phyloP scores from a whole-genome alignment of 169 alveolate genomes.

The Plasmodium billcollinsi region DNA sequence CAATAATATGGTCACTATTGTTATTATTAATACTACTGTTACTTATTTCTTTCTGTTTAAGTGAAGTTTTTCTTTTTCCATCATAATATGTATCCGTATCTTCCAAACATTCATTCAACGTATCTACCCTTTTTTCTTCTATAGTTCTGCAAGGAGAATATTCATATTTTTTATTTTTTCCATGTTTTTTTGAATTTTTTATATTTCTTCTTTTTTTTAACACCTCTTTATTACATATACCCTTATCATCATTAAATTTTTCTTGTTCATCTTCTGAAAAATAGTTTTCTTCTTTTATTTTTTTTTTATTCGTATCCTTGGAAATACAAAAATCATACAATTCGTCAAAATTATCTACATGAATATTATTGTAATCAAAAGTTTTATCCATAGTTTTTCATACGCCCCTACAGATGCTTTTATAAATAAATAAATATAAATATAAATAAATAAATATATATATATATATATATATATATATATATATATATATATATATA shows the following conservation, averaged over 20 bases:
- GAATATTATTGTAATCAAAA: slow-evolving; percentile 31
- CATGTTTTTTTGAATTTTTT: not conserved
- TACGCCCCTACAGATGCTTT: too few relatives aligned
- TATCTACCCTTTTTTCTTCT: slow-evolving; percentile 2
- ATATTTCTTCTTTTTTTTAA: not conserved
- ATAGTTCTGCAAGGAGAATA: not conserved
- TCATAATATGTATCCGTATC: not conserved
- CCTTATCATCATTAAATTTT: slow-evolving; percentile 6
- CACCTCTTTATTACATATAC: not conserved
- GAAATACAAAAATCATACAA: slow-evolving; percentile 19
- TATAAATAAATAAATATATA: too few relatives aligned
- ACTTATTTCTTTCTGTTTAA: not conserved
- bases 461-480: too few relatives aligned
- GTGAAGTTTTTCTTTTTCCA: not conserved
- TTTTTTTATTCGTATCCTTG: slow-evolving; percentile 19
- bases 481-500: too few relatives aligned
- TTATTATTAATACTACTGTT: not conserved
- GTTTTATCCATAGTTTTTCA: slow-evolving; percentile 30
- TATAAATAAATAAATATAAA: too few relatives aligned
- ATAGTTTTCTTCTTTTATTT: slow-evolving; percentile 4
- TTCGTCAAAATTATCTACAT: slow-evolving; percentile 44
- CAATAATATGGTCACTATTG: not conserved
- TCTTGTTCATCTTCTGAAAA: slow-evolving; percentile 1
- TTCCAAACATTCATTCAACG: not conserved
- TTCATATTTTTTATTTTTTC: not conserved